Evolutionary conservation across 2,329 filamentous ascomycete species (phyloP).

Genomic region (Epichloe scottii): DNA sequence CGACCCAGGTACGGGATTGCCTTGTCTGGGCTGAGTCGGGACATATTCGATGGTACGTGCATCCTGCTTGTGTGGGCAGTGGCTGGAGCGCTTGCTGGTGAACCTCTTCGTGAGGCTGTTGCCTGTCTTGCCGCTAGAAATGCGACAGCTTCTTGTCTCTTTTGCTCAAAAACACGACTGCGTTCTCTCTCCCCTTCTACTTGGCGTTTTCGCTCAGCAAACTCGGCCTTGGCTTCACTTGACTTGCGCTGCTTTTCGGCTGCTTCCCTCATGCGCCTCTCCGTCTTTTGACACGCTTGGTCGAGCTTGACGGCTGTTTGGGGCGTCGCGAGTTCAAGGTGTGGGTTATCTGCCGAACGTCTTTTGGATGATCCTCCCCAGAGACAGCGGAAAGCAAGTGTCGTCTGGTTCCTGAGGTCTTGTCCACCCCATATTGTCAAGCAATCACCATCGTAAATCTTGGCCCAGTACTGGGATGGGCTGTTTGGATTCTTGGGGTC

Average conservation of each 20-base stretch:
- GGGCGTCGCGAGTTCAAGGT: conserved; percentile 24
- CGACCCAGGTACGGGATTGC: background rate
- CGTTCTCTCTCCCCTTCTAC: conserved; percentile 35
- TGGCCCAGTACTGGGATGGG: conserved; percentile 50
- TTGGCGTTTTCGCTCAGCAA: conserved; percentile 26
- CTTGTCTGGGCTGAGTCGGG: conserved; percentile 9
- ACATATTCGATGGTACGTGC: conserved; percentile 6
- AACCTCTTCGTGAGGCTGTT: conserved; percentile 15
- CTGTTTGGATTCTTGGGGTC: conserved; percentile 40
- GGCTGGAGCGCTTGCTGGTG: conserved; percentile 17
- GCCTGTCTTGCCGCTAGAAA: conserved; percentile 22
- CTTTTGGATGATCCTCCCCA: conserved; percentile 41
- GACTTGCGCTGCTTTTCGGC: conserved; percentile 28
- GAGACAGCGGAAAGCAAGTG: conserved; percentile 38
- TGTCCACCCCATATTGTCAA: conserved; percentile 56
- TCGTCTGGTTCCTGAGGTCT: conserved; percentile 27
- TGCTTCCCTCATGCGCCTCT: conserved; percentile 29
- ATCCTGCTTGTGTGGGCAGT: conserved; percentile 7
- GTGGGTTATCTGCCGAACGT: conserved; percentile 17
- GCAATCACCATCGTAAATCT: conserved; percentile 63
- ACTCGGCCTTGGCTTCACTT: conserved; percentile 32
- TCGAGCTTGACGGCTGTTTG: conserved; percentile 34
- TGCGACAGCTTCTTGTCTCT: conserved; percentile 32
- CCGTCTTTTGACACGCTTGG: conserved; percentile 30
- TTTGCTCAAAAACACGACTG: conserved; percentile 36